Evolutionary conservation across 345 rosid species (phyloP).

Genomic region (Gossypium herbaceum): DNA sequence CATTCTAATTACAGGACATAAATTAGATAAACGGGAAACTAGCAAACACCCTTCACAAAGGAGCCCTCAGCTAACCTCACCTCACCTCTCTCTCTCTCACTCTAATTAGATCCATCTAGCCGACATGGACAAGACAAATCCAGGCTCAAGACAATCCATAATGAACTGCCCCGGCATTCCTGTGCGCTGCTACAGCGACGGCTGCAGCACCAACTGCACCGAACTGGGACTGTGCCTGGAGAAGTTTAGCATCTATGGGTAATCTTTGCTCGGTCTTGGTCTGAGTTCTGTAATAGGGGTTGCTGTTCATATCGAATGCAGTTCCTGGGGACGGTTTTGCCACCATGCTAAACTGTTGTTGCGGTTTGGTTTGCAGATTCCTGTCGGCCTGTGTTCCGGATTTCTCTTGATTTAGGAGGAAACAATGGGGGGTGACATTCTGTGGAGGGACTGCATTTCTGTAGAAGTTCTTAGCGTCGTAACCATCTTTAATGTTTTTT

Average conservation of each 20-base stretch:
- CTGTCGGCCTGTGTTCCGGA: constrained; percentile 24
- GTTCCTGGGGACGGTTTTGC: constrained; percentile 34
- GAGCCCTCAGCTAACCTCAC: no score
- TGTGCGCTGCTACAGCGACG: constrained; percentile 83
- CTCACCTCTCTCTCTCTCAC: background rate
- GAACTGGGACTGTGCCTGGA: constrained; percentile 85
- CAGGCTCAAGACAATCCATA: constrained; percentile 40
- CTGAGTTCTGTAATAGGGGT: constrained; percentile 62
- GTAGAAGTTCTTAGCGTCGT: constrained; percentile 42
- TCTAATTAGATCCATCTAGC: no score
- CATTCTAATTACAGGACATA: background rate
- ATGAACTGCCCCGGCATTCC: constrained; percentile 52
- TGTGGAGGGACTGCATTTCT: constrained; percentile 56
- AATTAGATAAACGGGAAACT: background rate
- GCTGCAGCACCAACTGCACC: constrained; percentile 79
- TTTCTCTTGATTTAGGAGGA: constrained; percentile 48
- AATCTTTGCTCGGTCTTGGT: constrained; percentile 51
- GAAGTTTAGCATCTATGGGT: constrained; percentile 72
- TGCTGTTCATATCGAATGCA: constrained; percentile 43
- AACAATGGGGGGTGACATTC: constrained; percentile 46
- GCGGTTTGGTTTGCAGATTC: constrained; percentile 28
- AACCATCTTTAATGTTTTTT: constrained; percentile 46
- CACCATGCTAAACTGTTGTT: constrained; percentile 30
- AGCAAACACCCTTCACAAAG: background rate
- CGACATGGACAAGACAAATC: background rate